These are phyloP conservation scores for Camellia oleifera DNA, from an alignment of 179 eudicot species.

Conservation along the genomic window DNA sequence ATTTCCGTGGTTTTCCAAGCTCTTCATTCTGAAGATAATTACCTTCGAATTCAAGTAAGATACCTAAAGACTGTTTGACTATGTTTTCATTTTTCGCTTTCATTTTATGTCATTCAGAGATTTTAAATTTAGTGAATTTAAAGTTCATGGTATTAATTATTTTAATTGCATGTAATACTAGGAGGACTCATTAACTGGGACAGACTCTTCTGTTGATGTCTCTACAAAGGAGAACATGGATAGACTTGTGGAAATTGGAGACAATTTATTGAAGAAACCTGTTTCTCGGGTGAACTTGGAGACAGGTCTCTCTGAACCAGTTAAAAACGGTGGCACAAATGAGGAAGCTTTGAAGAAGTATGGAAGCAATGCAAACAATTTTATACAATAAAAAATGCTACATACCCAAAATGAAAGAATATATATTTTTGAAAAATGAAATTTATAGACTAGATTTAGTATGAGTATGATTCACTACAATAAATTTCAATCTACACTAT, in stretches of 20 bases:
- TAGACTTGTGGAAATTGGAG: constrained; percentile 15
- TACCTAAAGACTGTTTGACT: too few relatives aligned
- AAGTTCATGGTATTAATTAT: neutral
- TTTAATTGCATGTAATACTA: neutral
- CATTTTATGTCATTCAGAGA: too few relatives aligned
- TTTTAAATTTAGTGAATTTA: too few relatives aligned
- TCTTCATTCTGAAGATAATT: constrained; percentile 29
- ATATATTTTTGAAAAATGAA: too few relatives aligned
- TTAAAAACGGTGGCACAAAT: constrained; percentile 16
- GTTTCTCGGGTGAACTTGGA: constrained; percentile 18
- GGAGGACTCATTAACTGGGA: constrained; percentile 23
- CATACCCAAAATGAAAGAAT: too few relatives aligned
- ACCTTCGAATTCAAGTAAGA: constrained; percentile 33
- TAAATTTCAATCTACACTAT: too few relatives aligned
- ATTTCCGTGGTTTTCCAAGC: constrained; percentile 26
- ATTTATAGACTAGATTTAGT: too few relatives aligned
- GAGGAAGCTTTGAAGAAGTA: constrained; percentile 23
- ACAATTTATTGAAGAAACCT: constrained; percentile 15
- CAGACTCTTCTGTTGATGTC: constrained; percentile 15
- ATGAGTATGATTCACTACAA: too few relatives aligned
- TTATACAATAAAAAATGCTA: too few relatives aligned
- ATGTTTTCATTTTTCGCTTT: neutral
- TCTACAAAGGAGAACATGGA: constrained; percentile 19
- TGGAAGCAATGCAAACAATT: neutral
- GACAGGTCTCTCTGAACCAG: constrained; percentile 6